Conservation (phyloP, 2,329 filamentous ascomycete species). For the Aspergillus sp. region DNA sequence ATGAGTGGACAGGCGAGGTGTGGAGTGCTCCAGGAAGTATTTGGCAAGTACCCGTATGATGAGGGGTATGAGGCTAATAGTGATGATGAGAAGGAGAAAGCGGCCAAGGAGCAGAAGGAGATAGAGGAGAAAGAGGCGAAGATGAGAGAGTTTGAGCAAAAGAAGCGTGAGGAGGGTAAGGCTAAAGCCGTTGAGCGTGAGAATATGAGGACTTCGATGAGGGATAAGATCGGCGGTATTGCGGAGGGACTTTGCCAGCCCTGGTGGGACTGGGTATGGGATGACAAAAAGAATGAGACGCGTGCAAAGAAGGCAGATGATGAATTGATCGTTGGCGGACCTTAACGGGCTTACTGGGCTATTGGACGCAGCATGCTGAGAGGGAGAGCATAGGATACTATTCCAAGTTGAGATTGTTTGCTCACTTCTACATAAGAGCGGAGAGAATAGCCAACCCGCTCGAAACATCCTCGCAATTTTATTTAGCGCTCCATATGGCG, state of each 20-base stretch:
- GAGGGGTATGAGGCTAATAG: conserved; percentile 8
- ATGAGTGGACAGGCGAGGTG: conserved; percentile 28
- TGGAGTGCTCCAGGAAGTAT: conserved; percentile 23
- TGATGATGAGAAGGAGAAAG: conserved; percentile 6
- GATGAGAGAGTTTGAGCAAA: conserved; percentile 11
- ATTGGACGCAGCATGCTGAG: background rate
- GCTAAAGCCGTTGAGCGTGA: conserved; percentile 10
- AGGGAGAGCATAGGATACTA: background rate
- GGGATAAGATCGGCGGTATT: conserved; percentile 17
- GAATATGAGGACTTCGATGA: conserved; percentile 10
- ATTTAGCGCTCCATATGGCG: conserved; percentile 17
- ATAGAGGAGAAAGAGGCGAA: conserved; percentile 12
- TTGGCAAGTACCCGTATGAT: conserved; percentile 20
- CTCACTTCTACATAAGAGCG: conserved; percentile 1
- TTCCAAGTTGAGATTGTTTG: conserved; percentile 1
- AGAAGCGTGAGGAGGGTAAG: conserved; percentile 11
- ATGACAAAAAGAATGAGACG: conserved; percentile 13
- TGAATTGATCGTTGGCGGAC: conserved; percentile 6
- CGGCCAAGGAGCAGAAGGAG: conserved; percentile 10
- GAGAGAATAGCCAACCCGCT: background rate
- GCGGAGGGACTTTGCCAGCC: conserved; percentile 13
- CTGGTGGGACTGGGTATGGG: conserved; percentile 27
- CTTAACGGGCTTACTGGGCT: background rate
- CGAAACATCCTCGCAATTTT: background rate
- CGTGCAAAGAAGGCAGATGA: conserved; percentile 1